Percentiles rank a stretch among this genome's conserved stretches.
phyloP scores from a whole-genome alignment of 768 basidiomycete species.

The Boletus speciosus region DNA sequence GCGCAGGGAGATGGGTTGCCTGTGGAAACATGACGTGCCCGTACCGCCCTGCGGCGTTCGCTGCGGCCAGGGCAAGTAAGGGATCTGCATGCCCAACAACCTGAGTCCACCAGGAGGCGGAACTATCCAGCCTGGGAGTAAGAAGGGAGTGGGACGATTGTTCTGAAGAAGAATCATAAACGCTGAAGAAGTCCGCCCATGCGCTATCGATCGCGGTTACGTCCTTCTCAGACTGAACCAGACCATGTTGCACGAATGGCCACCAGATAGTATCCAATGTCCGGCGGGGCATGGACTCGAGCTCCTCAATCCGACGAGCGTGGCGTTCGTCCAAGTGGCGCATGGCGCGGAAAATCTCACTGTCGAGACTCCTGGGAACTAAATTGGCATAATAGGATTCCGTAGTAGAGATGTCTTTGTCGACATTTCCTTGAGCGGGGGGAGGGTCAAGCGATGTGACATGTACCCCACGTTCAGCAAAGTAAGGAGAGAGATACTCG shows the following conservation, averaged over 20 bases:
- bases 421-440: constrained; percentile 44
- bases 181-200: constrained; percentile 79
- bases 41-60: constrained; percentile 86
- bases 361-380: constrained; percentile 32
- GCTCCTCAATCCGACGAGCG: constrained; percentile 57
- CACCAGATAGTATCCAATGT: constrained; percentile 87
- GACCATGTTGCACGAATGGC: constrained; percentile 93
- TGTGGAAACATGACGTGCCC: constrained; percentile 97
- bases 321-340: constrained; percentile 64
- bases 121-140: constrained; percentile 77
- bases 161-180: constrained; percentile 41
- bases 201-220: constrained; percentile 94
- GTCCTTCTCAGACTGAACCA: constrained; percentile 62
- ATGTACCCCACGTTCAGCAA: constrained; percentile 64
- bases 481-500: constrained; percentile 78
- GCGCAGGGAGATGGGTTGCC: constrained; percentile 81
- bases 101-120: constrained; percentile 99
- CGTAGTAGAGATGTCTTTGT: constrained; percentile 49
- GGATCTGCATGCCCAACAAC: constrained; percentile 80
- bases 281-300: constrained; percentile 75
- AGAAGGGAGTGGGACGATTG: constrained; percentile 36
- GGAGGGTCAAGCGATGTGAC: constrained; percentile 56
- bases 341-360: constrained; percentile 46
- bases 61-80: constrained; percentile 78
- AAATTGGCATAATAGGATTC: constrained; percentile 70